phyloP scores from a whole-genome alignment of 192 early-diverging fungal genomes.

The Backusella australiensis region DNA sequence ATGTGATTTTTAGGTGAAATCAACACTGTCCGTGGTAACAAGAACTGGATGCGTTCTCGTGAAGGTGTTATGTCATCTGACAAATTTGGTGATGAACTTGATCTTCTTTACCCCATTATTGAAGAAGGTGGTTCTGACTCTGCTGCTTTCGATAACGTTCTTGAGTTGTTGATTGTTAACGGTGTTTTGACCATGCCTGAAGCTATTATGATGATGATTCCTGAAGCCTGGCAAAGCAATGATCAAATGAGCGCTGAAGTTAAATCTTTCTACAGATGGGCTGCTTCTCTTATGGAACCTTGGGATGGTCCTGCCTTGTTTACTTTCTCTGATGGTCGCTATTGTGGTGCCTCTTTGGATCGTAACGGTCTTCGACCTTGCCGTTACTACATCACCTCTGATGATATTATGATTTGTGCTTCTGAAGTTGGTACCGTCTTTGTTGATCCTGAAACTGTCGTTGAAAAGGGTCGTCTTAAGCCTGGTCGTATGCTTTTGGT shows the following conservation, averaged over 20 bases:
- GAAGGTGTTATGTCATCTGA: slow-evolving; percentile 92
- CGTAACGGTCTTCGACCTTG: slow-evolving; percentile 98
- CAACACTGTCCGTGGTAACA: slow-evolving; percentile 98
- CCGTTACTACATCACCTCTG: slow-evolving; percentile 91
- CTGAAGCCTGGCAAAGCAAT: slow-evolving; percentile 97
- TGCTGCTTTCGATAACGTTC: slow-evolving; percentile 94
- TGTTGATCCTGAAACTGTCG: slow-evolving; percentile 75
- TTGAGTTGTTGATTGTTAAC: slow-evolving; percentile 92
- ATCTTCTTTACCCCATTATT: slow-evolving; percentile 88
- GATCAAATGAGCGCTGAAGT: slow-evolving; percentile 80
- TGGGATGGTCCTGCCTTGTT: slow-evolving; percentile 99
- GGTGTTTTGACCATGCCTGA: slow-evolving; percentile 90
- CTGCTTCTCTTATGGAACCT: slow-evolving; percentile 95
- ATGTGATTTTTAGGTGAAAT: slow-evolving; percentile 78
- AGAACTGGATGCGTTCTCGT: slow-evolving; percentile 99
- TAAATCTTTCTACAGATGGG: slow-evolving; percentile 96
- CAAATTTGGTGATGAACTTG: slow-evolving; percentile 74
- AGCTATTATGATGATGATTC: slow-evolving; percentile 98
- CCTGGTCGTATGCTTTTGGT: slow-evolving; percentile 98
- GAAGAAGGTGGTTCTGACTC: slow-evolving; percentile 97
- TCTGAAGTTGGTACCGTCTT: slow-evolving; percentile 93
- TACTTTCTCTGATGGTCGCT: slow-evolving; percentile 96
- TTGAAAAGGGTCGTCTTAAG: slow-evolving; percentile 90
- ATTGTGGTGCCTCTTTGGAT: slow-evolving; percentile 97
- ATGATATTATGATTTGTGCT: slow-evolving; percentile 96